phyloP scores from a whole-genome alignment of 352 stramenopile species.

The Phytophthora pistaciae region DNA sequence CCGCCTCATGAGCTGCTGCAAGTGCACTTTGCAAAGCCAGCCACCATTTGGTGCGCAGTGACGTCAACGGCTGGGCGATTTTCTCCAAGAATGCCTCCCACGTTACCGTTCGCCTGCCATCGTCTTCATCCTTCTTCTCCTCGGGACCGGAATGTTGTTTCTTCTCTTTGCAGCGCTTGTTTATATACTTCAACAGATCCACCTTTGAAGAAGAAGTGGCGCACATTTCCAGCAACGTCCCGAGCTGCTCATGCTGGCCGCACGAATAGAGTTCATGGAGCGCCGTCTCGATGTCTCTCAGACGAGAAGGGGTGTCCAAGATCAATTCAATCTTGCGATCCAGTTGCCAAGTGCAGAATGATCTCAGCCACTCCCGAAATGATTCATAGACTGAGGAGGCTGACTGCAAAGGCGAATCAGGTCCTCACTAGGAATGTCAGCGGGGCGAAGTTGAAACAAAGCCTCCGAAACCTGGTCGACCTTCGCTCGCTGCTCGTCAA shows the following conservation, averaged over 20 bases:
- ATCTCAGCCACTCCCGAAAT: constrained; percentile 28
- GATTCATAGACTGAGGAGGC: constrained; percentile 7
- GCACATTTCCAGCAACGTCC: constrained; percentile 28
- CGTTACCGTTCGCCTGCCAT: background rate
- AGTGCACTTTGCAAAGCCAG: constrained; percentile 28
- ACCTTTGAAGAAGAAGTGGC: constrained; percentile 10
- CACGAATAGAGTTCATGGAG: constrained; percentile 20
- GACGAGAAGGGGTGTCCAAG: constrained; percentile 19
- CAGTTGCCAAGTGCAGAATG: constrained; percentile 12
- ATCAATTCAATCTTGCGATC: constrained; percentile 19
- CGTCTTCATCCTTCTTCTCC: background rate
- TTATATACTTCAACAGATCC: constrained; percentile 3
- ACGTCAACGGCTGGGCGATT: constrained; percentile 20
- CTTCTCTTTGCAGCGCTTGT: background rate
- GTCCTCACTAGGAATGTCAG: background rate
- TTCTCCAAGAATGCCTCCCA: constrained; percentile 19
- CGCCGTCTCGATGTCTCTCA: constrained; percentile 14
- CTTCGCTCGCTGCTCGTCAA: constrained; percentile 19
- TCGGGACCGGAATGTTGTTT: background rate
- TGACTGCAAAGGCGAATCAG: background rate
- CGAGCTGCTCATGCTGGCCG: constrained; percentile 3
- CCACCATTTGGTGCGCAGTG: constrained; percentile 40
- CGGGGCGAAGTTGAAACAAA: constrained; percentile 20
- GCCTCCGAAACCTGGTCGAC: constrained; percentile 13
- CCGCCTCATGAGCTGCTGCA: background rate